Conservation (phyloP, 768 basidiomycete species). For the Mycena sanguinolenta region DNA sequence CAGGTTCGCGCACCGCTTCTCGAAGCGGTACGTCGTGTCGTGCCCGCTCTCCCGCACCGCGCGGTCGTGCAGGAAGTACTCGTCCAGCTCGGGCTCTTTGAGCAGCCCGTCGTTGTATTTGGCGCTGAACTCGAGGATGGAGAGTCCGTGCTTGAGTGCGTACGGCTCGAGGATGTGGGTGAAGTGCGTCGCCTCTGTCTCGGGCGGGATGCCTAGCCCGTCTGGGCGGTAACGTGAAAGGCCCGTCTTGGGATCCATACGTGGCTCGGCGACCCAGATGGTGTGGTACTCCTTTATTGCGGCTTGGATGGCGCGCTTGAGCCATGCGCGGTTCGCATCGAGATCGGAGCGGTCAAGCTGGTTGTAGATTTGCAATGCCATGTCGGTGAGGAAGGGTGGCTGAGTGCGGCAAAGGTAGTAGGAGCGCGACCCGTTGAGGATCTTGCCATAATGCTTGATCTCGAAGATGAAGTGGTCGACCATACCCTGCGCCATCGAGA, state of each 20-base stretch:
- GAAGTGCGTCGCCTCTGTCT: constrained; percentile 98
- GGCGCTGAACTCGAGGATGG: constrained; percentile 96
- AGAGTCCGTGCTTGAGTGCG: constrained; percentile 91
- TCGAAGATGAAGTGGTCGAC: constrained; percentile 99
- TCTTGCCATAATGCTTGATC: constrained; percentile 97
- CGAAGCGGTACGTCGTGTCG: constrained; percentile 96
- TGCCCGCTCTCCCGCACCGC: constrained; percentile 97
- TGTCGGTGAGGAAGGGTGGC: constrained; percentile 98
- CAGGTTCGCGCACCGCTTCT: constrained; percentile 97
- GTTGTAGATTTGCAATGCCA: constrained; percentile 98
- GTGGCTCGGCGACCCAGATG: constrained; percentile 95
- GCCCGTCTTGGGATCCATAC: constrained; percentile 94
- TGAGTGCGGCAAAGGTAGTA: constrained; percentile 97
- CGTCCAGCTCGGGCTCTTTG: constrained; percentile 90
- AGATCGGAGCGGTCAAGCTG: constrained; percentile 90
- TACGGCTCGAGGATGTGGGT: constrained; percentile 97
- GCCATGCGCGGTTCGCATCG: constrained; percentile 87
- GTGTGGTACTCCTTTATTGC: constrained; percentile 99
- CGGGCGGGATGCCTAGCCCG: constrained; percentile 96
- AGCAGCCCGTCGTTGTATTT: constrained; percentile 90
- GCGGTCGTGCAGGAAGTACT: constrained; percentile 97
- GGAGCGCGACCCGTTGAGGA: constrained; percentile 95
- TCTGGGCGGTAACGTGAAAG: constrained; percentile 95
- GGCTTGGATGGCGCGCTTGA: constrained; percentile 95
- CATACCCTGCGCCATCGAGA: constrained; percentile 96